phyloP scores from a whole-genome alignment of 768 basidiomycete species.

The Mycena epipterygia region DNA sequence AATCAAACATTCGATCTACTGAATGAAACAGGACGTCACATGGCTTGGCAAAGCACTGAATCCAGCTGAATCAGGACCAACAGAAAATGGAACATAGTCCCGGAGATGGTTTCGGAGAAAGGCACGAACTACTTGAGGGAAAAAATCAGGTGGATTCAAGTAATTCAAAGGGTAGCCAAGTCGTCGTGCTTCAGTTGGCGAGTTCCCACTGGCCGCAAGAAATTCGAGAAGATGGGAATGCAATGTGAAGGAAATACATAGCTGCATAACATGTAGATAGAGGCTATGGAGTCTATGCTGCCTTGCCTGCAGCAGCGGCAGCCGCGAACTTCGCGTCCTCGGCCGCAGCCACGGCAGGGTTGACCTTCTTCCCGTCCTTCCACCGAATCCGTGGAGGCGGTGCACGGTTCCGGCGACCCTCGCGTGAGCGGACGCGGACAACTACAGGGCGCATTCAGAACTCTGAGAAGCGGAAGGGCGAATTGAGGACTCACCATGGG shows the following conservation, averaged over 20 bases:
- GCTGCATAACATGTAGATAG: background rate
- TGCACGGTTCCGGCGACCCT: conserved; percentile 96
- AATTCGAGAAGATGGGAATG: background rate
- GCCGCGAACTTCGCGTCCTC: conserved; percentile 84
- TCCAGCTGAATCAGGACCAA: no score
- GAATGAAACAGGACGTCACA: no score
- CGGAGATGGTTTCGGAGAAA: no score
- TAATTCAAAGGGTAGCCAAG: no score
- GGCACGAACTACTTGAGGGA: no score
- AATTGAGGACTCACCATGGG: conserved; percentile 78
- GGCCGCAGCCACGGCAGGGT: conserved; percentile 94
- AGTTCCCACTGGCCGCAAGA: background rate
- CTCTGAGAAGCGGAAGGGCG: background rate
- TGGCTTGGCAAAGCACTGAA: no score
- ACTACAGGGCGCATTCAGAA: conserved; percentile 64
- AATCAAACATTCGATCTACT: no score
- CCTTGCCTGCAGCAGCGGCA: conserved; percentile 62
- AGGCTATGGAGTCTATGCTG: conserved; percentile 39
- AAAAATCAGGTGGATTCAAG: no score
- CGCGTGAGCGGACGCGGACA: conserved; percentile 96
- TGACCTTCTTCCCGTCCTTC: conserved; percentile 97
- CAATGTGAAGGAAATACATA: conserved; percentile 34
- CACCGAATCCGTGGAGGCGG: conserved; percentile 96
- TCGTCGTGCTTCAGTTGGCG: no score
- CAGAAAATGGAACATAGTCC: no score